Evolutionary conservation across 768 basidiomycete species (phyloP).

Genomic region (Boletus huronensis): DNA sequence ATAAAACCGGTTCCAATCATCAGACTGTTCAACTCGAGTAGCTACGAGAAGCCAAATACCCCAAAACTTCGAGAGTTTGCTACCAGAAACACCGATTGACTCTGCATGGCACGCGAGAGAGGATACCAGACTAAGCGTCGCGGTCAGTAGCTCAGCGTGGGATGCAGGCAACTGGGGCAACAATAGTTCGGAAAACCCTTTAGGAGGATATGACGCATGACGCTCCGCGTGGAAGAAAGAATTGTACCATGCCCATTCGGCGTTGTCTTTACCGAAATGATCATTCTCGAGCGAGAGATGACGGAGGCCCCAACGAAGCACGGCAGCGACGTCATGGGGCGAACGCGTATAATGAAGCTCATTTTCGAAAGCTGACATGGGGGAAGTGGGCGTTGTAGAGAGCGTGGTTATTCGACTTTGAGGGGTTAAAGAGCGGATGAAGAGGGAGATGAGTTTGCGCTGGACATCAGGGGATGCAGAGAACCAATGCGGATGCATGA

Average conservation of each 20-base stretch:
- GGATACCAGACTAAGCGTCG: constrained; percentile 59
- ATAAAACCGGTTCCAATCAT: constrained; percentile 67
- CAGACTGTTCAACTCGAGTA: constrained; percentile 43
- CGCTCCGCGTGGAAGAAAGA: constrained; percentile 61
- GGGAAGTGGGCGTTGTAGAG: constrained; percentile 47
- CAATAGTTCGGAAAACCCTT: constrained; percentile 60
- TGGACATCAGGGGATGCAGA: constrained; percentile 71
- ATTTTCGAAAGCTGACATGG: constrained; percentile 54
- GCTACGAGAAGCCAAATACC: constrained; percentile 69
- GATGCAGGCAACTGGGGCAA: constrained; percentile 55
- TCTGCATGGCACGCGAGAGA: constrained; percentile 72
- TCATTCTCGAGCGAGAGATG: constrained; percentile 62
- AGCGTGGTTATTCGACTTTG: constrained; percentile 45
- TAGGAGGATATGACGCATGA: constrained; percentile 53
- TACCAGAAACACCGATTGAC: constrained; percentile 69
- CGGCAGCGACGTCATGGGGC: constrained; percentile 75
- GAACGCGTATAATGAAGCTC: constrained; percentile 64
- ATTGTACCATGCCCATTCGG: constrained; percentile 65
- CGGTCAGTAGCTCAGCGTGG: constrained; percentile 56
- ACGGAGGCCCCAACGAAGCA: constrained; percentile 77
- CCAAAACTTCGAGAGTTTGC: constrained; percentile 69
- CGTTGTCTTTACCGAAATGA: constrained; percentile 53
- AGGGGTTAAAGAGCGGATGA: constrained; percentile 59
- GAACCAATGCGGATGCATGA: constrained; percentile 86
- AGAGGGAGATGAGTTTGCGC: constrained; percentile 62